Percentiles rank a stretch among this genome's conserved stretches.
Conservation (phyloP, 2,329 filamentous ascomycete species). For the Exophiala sp. region DNA sequence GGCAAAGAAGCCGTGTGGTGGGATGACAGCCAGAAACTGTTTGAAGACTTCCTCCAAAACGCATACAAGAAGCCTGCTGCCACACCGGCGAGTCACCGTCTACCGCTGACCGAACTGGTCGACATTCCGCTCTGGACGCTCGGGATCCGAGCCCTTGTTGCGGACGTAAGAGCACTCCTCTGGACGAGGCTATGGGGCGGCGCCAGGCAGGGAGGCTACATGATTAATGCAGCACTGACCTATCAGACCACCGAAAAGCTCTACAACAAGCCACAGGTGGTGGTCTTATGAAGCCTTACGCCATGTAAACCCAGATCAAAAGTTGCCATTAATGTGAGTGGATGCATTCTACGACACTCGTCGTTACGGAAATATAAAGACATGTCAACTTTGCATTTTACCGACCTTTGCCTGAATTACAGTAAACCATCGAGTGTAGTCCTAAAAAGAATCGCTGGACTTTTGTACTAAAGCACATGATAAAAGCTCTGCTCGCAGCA, state of each 20-base stretch:
- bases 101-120: slow-evolving; percentile 37
- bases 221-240: slow-evolving; percentile 62
- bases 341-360: neutral
- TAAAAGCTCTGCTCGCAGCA: no score
- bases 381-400: no score
- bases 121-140: slow-evolving; percentile 49
- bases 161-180: slow-evolving; percentile 54
- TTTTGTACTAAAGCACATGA: no score
- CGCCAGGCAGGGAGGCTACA: slow-evolving; percentile 46
- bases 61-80: slow-evolving; percentile 31
- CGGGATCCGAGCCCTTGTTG: slow-evolving; percentile 48
- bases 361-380: no score
- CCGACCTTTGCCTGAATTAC: no score
- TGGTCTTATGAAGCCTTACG: slow-evolving; percentile 29
- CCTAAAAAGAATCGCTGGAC: no score
- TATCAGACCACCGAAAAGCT: slow-evolving; percentile 37
- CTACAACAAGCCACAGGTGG: slow-evolving; percentile 38
- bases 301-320: neutral
- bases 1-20: slow-evolving; percentile 69
- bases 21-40: slow-evolving; percentile 68
- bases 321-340: no score
- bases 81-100: slow-evolving; percentile 23
- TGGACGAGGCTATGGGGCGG: slow-evolving; percentile 61
- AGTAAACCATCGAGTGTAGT: no score
- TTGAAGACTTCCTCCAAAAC: slow-evolving; percentile 59